Conservation (phyloP, 1,284 basidiomycete genomes). For the Pisolithus thermaeus region DNA sequence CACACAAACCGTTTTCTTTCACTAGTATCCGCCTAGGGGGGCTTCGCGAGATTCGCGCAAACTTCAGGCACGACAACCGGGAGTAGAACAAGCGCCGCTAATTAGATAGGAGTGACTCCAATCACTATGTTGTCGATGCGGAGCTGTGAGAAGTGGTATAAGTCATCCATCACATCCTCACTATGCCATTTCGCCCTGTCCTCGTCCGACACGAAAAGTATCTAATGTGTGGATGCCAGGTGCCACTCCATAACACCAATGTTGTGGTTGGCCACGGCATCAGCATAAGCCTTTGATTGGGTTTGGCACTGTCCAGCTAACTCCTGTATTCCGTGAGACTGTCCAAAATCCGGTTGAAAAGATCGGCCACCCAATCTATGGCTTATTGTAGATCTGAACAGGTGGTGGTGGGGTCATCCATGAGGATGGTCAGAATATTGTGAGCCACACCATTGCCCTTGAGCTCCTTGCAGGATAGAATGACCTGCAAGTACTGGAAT, state of each 20-base stretch:
- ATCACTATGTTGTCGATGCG: too few species aligned
- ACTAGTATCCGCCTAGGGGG: too few species aligned
- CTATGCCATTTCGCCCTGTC: not conserved
- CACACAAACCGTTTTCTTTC: too few species aligned
- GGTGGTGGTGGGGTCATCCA: constrained; percentile 11
- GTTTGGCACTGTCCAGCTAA: constrained; percentile 2
- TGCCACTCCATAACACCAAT: constrained; percentile 19
- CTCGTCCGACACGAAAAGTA: constrained; percentile 10
- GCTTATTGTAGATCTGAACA: constrained; percentile 12
- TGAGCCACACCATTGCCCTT: constrained; percentile 14
- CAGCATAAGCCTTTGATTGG: not conserved
- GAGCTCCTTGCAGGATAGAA: constrained; percentile 18
- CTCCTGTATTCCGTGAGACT: constrained; percentile 1
- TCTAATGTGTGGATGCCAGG: constrained; percentile 12
- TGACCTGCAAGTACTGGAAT: constrained; percentile 8
- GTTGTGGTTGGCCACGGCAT: not conserved
- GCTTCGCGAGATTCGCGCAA: too few species aligned
- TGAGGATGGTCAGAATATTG: constrained; percentile 18
- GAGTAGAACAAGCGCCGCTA: too few species aligned
- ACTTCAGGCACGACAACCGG: too few species aligned
- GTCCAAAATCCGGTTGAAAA: constrained; percentile 4
- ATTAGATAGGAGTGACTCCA: too few species aligned
- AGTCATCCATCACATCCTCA: not conserved
- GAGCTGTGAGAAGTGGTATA: too few species aligned
- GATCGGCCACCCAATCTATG: constrained; percentile 12